Percentiles rank a stretch among this genome's conserved stretches.
Evolutionary conservation across 139 green algal species (phyloP).

Genomic region (Gonium pectorale): DNA sequence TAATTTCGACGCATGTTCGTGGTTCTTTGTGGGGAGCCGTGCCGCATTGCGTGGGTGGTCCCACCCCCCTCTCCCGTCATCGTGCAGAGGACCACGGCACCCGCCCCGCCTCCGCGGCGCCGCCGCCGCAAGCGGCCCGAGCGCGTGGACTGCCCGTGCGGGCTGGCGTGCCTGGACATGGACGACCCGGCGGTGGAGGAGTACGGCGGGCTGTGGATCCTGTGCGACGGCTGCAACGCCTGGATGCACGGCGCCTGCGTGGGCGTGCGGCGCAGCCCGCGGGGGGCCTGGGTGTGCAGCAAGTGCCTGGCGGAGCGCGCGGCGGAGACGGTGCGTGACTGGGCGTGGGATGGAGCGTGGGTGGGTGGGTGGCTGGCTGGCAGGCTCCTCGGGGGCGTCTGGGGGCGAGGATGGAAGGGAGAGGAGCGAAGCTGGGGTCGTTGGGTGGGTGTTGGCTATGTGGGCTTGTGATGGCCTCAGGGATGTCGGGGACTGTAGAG

Average conservation of each 20-base stretch:
- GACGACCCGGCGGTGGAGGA: slow-evolving; percentile 10
- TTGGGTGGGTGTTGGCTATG: neutral
- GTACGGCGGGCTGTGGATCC: slow-evolving; percentile 54
- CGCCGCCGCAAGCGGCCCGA: slow-evolving; percentile 13
- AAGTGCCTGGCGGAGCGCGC: slow-evolving; percentile 61
- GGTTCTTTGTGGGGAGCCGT: too few relatives aligned
- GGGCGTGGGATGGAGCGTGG: too few relatives aligned
- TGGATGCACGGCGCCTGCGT: slow-evolving; percentile 83
- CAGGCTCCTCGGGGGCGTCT: too few relatives aligned
- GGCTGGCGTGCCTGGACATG: slow-evolving; percentile 7
- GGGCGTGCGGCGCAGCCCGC: slow-evolving; percentile 49
- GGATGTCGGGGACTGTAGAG: too few relatives aligned
- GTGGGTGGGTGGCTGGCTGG: too few relatives aligned
- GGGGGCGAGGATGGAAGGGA: neutral
- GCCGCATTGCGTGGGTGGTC: too few relatives aligned
- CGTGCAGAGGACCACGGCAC: slow-evolving; percentile 1
- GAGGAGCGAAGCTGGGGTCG: neutral
- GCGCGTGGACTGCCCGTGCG: slow-evolving; percentile 66
- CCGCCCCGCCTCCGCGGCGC: neutral
- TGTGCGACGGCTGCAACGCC: slow-evolving; percentile 71
- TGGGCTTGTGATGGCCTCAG: neutral
- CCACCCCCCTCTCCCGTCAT: too few relatives aligned
- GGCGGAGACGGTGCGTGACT: neutral
- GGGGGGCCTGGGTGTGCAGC: slow-evolving; percentile 55
- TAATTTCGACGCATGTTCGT: too few relatives aligned